Evolutionary conservation across 768 basidiomycete genomes (phyloP).

Genomic region (Russula foetens): DNA sequence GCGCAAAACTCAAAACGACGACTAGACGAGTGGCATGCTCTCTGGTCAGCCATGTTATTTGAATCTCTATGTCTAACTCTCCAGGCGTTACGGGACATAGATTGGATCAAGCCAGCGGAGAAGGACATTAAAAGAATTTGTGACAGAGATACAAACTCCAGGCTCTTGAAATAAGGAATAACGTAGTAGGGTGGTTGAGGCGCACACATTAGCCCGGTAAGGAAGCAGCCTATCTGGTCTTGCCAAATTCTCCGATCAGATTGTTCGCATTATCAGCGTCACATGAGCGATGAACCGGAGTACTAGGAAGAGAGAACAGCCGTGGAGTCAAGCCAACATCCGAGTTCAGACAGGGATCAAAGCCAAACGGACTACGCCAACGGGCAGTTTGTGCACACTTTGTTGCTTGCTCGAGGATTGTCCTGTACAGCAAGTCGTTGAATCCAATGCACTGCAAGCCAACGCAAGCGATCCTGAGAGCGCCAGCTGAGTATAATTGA

Average conservation of each 20-base stretch:
- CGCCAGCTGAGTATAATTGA: conserved; percentile 66
- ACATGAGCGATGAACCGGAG: background rate
- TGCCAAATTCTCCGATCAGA: background rate
- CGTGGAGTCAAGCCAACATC: conserved; percentile 13
- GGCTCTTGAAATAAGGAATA: background rate
- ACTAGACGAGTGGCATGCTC: background rate
- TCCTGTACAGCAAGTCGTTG: conserved; percentile 55
- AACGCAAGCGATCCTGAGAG: conserved; percentile 64
- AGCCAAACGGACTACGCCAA: conserved; percentile 24
- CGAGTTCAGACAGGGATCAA: conserved; percentile 10
- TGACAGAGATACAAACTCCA: background rate
- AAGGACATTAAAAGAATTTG: background rate
- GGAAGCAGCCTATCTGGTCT: conserved; percentile 2
- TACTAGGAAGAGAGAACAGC: conserved; percentile 13
- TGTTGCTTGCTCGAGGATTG: conserved; percentile 55
- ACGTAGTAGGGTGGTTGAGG: background rate
- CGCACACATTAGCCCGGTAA: background rate
- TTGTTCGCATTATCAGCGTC: background rate
- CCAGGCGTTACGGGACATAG: background rate
- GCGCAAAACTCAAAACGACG: background rate
- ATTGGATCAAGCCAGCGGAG: background rate
- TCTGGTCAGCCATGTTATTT: background rate
- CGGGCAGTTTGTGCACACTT: conserved; percentile 31
- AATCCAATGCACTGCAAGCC: conserved; percentile 73
- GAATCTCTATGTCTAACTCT: background rate